These are phyloP conservation scores for Strigomonas culicis DNA, from an alignment of 208 protist genomes.

Conservation along the genomic window DNA sequence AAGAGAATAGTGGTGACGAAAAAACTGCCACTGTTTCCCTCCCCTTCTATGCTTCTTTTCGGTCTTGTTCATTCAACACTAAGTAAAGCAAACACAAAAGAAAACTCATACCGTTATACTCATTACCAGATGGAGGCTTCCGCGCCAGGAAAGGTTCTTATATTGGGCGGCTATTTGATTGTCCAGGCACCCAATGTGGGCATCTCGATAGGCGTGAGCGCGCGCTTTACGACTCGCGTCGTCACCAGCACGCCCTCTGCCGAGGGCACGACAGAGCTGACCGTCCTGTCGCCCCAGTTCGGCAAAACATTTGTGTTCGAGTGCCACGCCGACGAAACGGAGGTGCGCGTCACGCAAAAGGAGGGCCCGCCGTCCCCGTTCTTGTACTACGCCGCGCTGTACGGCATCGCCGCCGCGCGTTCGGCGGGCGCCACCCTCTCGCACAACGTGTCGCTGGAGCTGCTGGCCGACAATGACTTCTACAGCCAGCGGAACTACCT, in stretches of 20 bases:
- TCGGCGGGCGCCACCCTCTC: conserved; percentile 18
- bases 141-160: conserved; percentile 94
- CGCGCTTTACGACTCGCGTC: conserved; percentile 82
- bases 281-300: conserved; percentile 84
- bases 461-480: conserved; percentile 91
- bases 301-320: conserved; percentile 58
- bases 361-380: conserved; percentile 55
- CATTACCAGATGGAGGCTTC: conserved; percentile 49
- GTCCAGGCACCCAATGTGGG: conserved; percentile 89
- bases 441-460: conserved; percentile 36
- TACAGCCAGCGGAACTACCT: conserved; percentile 90
- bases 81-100: conserved; percentile 8
- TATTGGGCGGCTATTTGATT: conserved; percentile 95
- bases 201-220: conserved; percentile 90
- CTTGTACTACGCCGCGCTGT: conserved; percentile 69
- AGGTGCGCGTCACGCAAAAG: conserved; percentile 50
- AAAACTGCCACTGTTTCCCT: too few relatives aligned
- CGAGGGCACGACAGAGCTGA: conserved; percentile 29
- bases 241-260: neutral
- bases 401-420: conserved; percentile 46
- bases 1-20: too few relatives aligned
- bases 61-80: neutral
- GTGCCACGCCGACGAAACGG: conserved; percentile 19
- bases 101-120: neutral
- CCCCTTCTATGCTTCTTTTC: too few relatives aligned